Evolutionary conservation across 2,329 filamentous ascomycete species (phyloP), one percentile per base, ranked within the genome.

Genomic region (Diaporthe helianthi): DNA sequence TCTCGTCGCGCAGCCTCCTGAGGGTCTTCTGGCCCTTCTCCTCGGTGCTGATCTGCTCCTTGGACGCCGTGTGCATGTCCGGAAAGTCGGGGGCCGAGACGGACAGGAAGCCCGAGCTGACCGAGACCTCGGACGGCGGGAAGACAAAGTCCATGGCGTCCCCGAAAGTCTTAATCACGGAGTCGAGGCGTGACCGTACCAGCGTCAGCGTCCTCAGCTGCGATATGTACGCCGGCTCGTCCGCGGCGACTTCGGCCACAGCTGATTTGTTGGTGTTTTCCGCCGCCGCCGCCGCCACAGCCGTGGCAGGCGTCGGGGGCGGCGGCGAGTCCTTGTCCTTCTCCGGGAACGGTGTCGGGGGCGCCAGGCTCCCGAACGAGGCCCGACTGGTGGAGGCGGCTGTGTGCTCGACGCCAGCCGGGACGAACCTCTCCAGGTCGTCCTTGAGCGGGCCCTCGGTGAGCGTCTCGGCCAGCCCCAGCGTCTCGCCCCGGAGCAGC

Each of bases 131-230:
- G 0, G 93, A 97, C 0, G 95, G 94, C 0, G 95, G 93, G 61
- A 98, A 89, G 1, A 93, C 92, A 86, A 97, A 98, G 74, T 97
- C 92, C 93, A 98, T 97, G 38, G 96, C 95, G 75, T 97, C 92
- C 49, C 94, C 95, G 78, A 99, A 99, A 1, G 91, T 92, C 78
- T 93, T 92, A 76, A 98, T 94, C 29, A 98, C 94, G 1, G 90
- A 87, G 73, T 98, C 94, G 19, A 99, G 86, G n/a, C 94, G 91
- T 1, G 88, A 83, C 63, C 94, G 92, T 33, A 98, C 93, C 51
- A 92, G 86, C 4, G 92, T 93, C 46, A 99, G 85, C 17, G 92
- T 97, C 74, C 93, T 92, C 67, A 99, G 85, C 73, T 94, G 91
- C 64, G 87, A 86, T 73, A 98, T 91, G 79, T 91, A 93, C 38